These are phyloP conservation scores for Astrocystis sublimbata DNA, from an alignment of 495 filamentous ascomycete genomes.

Conservation along the genomic window DNA sequence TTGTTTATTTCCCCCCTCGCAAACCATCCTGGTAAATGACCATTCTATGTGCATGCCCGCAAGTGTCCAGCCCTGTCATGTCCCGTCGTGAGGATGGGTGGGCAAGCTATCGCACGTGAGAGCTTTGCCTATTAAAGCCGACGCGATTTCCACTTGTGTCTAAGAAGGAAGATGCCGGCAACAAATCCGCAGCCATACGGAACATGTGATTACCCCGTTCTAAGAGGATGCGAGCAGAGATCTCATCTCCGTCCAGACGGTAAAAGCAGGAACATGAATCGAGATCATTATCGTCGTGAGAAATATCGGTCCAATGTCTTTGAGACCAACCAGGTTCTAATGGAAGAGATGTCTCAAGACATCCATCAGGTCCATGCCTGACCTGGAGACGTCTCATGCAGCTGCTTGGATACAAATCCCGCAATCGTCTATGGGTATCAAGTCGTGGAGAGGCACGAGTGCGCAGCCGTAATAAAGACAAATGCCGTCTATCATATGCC, in stretches of 20 bases:
- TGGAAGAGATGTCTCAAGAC: constrained; percentile 36
- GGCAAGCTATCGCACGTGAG: constrained; percentile 30
- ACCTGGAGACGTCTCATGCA: constrained; percentile 43
- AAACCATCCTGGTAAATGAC: constrained; percentile 47
- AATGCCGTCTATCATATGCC: constrained; percentile 82
- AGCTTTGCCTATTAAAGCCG: constrained; percentile 45
- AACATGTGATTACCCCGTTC: constrained; percentile 33
- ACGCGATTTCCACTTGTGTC: constrained; percentile 62
- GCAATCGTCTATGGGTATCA: constrained; percentile 51
- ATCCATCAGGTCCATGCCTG: constrained; percentile 44
- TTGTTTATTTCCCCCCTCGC: constrained; percentile 29
- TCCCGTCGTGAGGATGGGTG: constrained; percentile 24
- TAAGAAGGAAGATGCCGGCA: constrained; percentile 45
- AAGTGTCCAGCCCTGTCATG: constrained; percentile 24
- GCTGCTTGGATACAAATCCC: constrained; percentile 42
- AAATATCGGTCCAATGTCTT: constrained; percentile 34
- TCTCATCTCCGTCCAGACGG: constrained; percentile 36
- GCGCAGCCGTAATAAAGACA: constrained; percentile 56
- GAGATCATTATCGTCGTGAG: constrained; percentile 36
- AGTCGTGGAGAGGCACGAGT: constrained; percentile 55
- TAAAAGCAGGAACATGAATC: constrained; percentile 38
- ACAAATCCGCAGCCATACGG: constrained; percentile 37
- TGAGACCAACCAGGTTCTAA: constrained; percentile 35
- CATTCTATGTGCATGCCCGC: constrained; percentile 42
- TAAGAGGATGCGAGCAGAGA: constrained; percentile 34